A percentile compares a stretch with the other conserved stretches of the same genome.
These are phyloP conservation scores for Musa schizocarpa DNA, from an alignment of 176 grass and related monocot genomes.

Conservation along the genomic window DNA sequence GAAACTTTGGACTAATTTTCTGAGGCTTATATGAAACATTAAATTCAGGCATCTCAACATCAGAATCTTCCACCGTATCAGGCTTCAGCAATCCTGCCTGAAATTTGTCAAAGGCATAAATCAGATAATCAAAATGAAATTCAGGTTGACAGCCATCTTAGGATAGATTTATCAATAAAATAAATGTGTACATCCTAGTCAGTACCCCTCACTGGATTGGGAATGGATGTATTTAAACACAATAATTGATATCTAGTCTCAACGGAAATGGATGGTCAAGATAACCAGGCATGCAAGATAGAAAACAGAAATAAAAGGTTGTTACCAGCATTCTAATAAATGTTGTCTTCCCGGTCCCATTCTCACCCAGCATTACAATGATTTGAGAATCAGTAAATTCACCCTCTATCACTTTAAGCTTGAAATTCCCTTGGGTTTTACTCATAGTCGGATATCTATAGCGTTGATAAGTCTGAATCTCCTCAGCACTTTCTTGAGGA, in stretches of 20 bases:
- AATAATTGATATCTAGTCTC: background rate
- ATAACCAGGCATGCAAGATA: background rate
- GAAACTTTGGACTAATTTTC: slow-evolving; percentile 79
- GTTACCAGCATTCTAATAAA: slow-evolving; percentile 73
- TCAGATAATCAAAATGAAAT: background rate
- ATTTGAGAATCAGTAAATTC: slow-evolving; percentile 86
- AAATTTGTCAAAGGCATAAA: background rate
- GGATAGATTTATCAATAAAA: background rate
- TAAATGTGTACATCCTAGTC: too few species aligned
- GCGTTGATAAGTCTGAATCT: slow-evolving; percentile 61
- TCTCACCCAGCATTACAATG: slow-evolving; percentile 86
- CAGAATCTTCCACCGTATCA: slow-evolving; percentile 58
- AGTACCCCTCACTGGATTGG: too few species aligned
- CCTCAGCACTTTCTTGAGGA: slow-evolving; percentile 59
- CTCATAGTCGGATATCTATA: slow-evolving; percentile 87
- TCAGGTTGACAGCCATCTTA: background rate
- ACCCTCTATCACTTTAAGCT: slow-evolving; percentile 51
- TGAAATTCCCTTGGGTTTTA: slow-evolving; percentile 81
- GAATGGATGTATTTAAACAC: background rate
- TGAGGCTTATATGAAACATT: slow-evolving; percentile 96
- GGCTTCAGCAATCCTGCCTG: slow-evolving; percentile 75
- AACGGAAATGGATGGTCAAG: too few species aligned
- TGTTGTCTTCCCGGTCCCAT: slow-evolving; percentile 80
- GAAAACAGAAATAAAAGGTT: background rate
- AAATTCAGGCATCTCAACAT: slow-evolving; percentile 89